Base-by-base conservation (phyloP, 192 early-diverging fungal genomes). In the Funneliformis geosporum region DNA sequence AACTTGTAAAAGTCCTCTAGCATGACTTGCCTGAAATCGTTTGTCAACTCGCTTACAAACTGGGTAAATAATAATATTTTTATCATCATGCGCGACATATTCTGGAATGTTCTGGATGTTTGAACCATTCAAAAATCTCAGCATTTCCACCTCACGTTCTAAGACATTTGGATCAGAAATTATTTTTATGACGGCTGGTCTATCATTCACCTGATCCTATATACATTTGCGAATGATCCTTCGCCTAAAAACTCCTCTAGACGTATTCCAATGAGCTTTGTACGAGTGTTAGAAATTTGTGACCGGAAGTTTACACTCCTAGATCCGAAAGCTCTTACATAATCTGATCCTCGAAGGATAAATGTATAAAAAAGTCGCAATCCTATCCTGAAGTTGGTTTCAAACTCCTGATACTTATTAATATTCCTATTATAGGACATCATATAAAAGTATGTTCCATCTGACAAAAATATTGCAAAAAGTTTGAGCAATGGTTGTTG, bases 381-480 rank as follows among this genome's bases (percentile, higher is more conserved):
- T 21, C 70, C 70, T 33, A 8, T 50, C 7, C 8, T 47, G 42
- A 72, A 72, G 23, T 25, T 40, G n/a, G 70, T 46, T 14, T 33
- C 7, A 47, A 3, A 46, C 16, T 72, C 70, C 1, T n/a, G 21
- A 72, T 72, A 47, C 27, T 25, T 0, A 25, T 4, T 50, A 28
- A n/a, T 72, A 6, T 46, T 72, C 70, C n/a, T 50, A 50, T 72
- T 43, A 72, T 11, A 72, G 33, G 46, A 44, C 12, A 72, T 72
- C 8, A 72, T 43, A 72, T 50, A 72, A 25, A 72, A 72, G 7
- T 50, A 12, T 1, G 1, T 43, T 25, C 43, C 43, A 46, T 72
- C 23, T 33, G 64, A 66, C 9, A 66, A 66, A 50, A 50, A 50
- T 50, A 66, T 27, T 2, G 64, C 27, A 5, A 66, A 66, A 0